These are phyloP conservation scores for Peniophora sp. DNA, from an alignment of 1,284 basidiomycete genomes.

Conservation along the genomic window DNA sequence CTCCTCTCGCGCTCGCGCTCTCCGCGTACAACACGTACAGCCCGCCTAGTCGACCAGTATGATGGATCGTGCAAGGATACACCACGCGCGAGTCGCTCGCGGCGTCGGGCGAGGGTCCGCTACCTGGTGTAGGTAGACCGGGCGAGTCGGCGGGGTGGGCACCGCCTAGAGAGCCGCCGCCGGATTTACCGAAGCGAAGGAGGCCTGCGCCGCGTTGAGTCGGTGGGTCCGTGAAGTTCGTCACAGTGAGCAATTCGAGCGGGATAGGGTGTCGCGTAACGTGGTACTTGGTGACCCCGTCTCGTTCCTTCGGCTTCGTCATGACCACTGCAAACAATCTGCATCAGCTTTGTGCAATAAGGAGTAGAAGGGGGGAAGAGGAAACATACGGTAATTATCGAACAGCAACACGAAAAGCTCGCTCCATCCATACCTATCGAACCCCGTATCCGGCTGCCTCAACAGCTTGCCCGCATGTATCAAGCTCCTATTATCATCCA, in stretches of 20 bases:
- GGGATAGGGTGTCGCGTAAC: slow-evolving; percentile 87
- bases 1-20: slow-evolving; percentile 58
- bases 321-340: slow-evolving; percentile 64
- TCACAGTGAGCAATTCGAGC: slow-evolving; percentile 75
- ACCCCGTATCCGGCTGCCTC: slow-evolving; percentile 79
- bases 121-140: slow-evolving; percentile 20
- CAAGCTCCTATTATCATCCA: slow-evolving; percentile 75
- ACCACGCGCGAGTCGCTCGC: slow-evolving; percentile 61
- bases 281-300: slow-evolving; percentile 66
- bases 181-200: slow-evolving; percentile 35
- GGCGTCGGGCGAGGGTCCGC: slow-evolving; percentile 31
- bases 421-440: slow-evolving; percentile 76
- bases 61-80: slow-evolving; percentile 80
- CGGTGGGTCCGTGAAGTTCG: slow-evolving; percentile 72
- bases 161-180: slow-evolving; percentile 21
- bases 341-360: slow-evolving; percentile 4
- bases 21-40: slow-evolving; percentile 84
- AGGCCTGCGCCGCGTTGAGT: slow-evolving; percentile 59
- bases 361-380: neutral
- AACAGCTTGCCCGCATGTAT: slow-evolving; percentile 78
- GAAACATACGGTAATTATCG: slow-evolving; percentile 79
- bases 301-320: slow-evolving; percentile 68
- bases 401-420: slow-evolving; percentile 86
- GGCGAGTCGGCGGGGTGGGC: slow-evolving; percentile 7
- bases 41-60: slow-evolving; percentile 78